Conservation (phyloP, 352 stramenopile genomes). For the Globisporangium parvum region DNA sequence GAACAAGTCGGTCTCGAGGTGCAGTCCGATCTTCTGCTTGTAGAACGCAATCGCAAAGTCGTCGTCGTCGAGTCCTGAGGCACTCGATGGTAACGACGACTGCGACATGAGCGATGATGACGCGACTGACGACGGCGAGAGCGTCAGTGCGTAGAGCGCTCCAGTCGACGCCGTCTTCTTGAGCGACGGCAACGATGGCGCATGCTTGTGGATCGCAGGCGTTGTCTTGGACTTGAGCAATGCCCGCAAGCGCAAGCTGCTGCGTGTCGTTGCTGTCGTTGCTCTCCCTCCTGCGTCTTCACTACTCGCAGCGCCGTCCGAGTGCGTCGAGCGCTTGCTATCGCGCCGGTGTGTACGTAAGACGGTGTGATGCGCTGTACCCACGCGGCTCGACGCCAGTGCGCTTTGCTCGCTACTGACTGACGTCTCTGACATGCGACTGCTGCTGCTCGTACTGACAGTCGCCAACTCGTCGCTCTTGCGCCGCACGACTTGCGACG, state of each 20-base stretch:
- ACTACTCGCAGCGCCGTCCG: not conserved
- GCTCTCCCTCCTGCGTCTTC: not conserved
- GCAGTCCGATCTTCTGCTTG: constrained; percentile 55
- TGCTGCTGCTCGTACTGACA: not conserved
- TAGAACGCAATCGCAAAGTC: constrained; percentile 57
- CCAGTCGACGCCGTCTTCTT: constrained; percentile 25
- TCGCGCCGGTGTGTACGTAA: constrained; percentile 3
- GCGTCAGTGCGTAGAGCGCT: constrained; percentile 8
- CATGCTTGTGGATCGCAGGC: not conserved
- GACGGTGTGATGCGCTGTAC: constrained; percentile 1
- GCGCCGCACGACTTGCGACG: constrained; percentile 45
- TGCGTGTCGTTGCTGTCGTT: not conserved
- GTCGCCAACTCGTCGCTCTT: constrained; percentile 6
- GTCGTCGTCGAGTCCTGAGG: constrained; percentile 14
- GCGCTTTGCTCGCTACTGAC: not conserved
- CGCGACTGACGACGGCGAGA: constrained; percentile 7
- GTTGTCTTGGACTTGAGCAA: constrained; percentile 6
- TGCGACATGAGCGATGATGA: constrained; percentile 1
- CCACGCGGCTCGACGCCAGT: not conserved
- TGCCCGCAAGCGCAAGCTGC: constrained; percentile 6
- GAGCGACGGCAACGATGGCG: constrained; percentile 1
- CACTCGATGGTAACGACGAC: constrained; percentile 4
- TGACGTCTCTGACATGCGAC: not conserved
- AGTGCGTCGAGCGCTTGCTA: not conserved
- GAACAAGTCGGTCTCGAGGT: constrained; percentile 59